phyloP scores from a whole-genome alignment of 495 filamentous ascomycete species.

The Jackrogersella multiformis region DNA sequence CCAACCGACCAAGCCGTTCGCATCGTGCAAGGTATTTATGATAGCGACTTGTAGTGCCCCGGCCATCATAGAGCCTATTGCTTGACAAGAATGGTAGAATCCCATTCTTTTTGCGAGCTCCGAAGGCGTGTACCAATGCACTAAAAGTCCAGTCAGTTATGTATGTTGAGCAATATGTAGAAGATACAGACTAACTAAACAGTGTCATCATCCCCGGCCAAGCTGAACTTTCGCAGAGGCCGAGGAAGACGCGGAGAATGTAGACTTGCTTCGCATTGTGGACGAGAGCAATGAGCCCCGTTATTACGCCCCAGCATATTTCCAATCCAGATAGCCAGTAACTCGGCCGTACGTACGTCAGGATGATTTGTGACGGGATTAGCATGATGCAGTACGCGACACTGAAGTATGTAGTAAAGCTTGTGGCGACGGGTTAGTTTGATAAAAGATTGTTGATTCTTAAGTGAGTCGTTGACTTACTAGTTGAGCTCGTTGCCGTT shows the following conservation, averaged over 20 bases:
- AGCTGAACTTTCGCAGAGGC: slow-evolving; percentile 60
- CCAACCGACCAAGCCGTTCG: slow-evolving; percentile 62
- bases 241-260: slow-evolving; percentile 60
- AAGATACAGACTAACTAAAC: slow-evolving; percentile 41
- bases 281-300: slow-evolving; percentile 46
- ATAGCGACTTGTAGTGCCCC: slow-evolving; percentile 64
- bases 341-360: slow-evolving; percentile 54
- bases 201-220: slow-evolving; percentile 55
- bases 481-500: slow-evolving; percentile 54
- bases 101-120: slow-evolving; percentile 54
- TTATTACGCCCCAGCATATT: slow-evolving; percentile 55
- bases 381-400: slow-evolving; percentile 57
- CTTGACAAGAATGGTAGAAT: slow-evolving; percentile 57
- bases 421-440: slow-evolving; percentile 10
- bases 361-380: slow-evolving; percentile 62
- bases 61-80: slow-evolving; percentile 50
- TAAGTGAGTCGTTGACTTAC: slow-evolving; percentile 17
- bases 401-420: slow-evolving; percentile 63
- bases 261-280: slow-evolving; percentile 49
- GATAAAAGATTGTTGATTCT: neutral
- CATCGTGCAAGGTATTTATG: slow-evolving; percentile 59
- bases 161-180: neutral
- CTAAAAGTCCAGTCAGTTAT: slow-evolving; percentile 13
- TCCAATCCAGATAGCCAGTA: slow-evolving; percentile 55
- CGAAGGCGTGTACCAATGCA: slow-evolving; percentile 52